Percentiles rank a stretch among this genome's conserved stretches.
These are phyloP conservation scores for Myrmaecium sp. DNA, from an alignment of 2,329 filamentous ascomycete genomes.

Conservation along the genomic window DNA sequence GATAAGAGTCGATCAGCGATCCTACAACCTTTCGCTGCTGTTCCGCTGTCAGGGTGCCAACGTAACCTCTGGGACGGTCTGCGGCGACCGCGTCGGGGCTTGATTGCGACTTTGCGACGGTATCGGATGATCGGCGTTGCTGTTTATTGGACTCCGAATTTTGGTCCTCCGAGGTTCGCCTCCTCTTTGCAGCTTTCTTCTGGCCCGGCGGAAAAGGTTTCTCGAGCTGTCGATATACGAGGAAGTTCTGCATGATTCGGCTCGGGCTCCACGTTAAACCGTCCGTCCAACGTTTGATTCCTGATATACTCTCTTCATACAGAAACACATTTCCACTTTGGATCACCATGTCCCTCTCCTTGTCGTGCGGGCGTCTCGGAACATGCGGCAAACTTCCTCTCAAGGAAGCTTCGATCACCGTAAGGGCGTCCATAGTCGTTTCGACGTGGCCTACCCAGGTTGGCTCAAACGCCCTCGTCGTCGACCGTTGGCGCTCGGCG, in stretches of 20 bases:
- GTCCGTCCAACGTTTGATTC: slow-evolving; percentile 90
- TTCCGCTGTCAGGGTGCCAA: slow-evolving; percentile 21
- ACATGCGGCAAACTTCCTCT: slow-evolving; percentile 56
- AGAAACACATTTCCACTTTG: slow-evolving; percentile 70
- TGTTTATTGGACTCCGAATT: no score
- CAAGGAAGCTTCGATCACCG: slow-evolving; percentile 66
- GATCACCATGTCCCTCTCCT: slow-evolving; percentile 62
- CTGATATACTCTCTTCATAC: slow-evolving; percentile 79
- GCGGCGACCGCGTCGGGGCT: background rate
- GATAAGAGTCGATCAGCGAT: slow-evolving; percentile 76
- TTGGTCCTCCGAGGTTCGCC: background rate
- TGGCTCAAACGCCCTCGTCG: no score
- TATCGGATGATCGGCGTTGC: slow-evolving; percentile 37
- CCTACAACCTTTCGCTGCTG: slow-evolving; percentile 51
- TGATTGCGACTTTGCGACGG: no score
- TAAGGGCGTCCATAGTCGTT: slow-evolving; percentile 58
- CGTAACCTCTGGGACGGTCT: no score
- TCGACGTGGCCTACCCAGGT: slow-evolving; percentile 52
- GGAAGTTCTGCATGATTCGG: slow-evolving; percentile 67
- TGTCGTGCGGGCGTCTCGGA: slow-evolving; percentile 68
- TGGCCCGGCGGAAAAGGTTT: slow-evolving; percentile 64
- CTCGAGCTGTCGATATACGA: slow-evolving; percentile 70
- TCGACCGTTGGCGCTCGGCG: no score
- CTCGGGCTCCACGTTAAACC: slow-evolving; percentile 83
- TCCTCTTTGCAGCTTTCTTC: slow-evolving; percentile 62